Base-by-base conservation (phyloP, 495 filamentous ascomycete genomes). In the Daldinia loculata region DNA sequence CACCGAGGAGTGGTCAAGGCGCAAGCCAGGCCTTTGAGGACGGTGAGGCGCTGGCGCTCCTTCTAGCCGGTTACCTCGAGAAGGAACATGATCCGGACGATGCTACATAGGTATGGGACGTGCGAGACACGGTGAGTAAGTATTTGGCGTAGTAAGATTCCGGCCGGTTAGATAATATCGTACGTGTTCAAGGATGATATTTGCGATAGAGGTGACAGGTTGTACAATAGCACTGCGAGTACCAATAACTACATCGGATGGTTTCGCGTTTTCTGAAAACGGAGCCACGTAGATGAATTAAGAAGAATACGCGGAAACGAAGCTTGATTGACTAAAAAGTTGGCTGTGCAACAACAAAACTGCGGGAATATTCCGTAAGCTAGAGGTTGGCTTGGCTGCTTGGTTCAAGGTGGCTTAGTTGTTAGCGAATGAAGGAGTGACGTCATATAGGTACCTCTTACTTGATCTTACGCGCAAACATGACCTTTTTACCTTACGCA, bases 1-100 rank as follows among this genome's bases (percentile, higher is more conserved):
- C 81, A 0, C 82, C 83, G 5, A 80, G 80, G 26, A 77, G 76
- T 0, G 80, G 78, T 0, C 78, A 82, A 48, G 80, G 80, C 4
- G 77, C 75, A 3, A 77, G 74, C n/a, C 78, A 80, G 59, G 79
- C 78, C 0, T 74, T 82, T 24, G 80, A 82, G 52, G 80, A 81
- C 59, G 70, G 72, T 12, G 68, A 74, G 45, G 72, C 71, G 8
- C 64, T 80, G 63, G 74, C 75, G 12, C 56, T 79, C 15, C 64
- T 80, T 7, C 55, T 78, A 15, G 69, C 72, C 9, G 56, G 50
- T 6, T 67, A 55, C 27, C 56, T 56, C 27, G 56, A 67, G 36
- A 60, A 48, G 38, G 56, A 22, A n/a, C 8, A 61, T 11, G 22
- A 26, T 36, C 9, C 36, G 0, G 27, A 48, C 2, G 64, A 67